Evolutionary conservation across 306 rosid species (phyloP), one percentile per base, ranked within the genome.

Genomic region (Trifolium pratense): DNA sequence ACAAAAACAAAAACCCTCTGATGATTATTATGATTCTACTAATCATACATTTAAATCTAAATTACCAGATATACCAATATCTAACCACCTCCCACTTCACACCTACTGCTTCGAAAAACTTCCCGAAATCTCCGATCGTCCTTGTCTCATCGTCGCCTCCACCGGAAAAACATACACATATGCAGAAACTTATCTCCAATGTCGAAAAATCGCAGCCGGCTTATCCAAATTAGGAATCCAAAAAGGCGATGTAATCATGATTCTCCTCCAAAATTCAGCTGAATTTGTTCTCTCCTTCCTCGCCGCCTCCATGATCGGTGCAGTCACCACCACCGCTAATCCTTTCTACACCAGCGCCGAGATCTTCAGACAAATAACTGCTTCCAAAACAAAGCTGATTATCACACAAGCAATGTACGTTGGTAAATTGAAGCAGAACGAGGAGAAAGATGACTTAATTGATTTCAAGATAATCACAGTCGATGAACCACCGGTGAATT

Each of bases 281-380:
- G 98, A 93, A 69, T 93, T 89, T 25, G 88, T 56, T 26, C 52
- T 89, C 80, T 78, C 97, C 0, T 91, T 91, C 86, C 5, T 93
- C n/a, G 98, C 87, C 1, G 88, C 93, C 1, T 89, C 97, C 43
- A 83, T 89, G 86, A 66, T 89, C 74, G 98, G 97, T 37, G 93
- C 92, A 17, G 81, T 86, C 37, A 39, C 84, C 46, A 91, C 97
- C 77, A 78, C 96, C 40, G 97, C 96, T 5, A 91, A 93, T 63
- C 98, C 97, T 0, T 86, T 83, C 78, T 89, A 87, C 82, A 89
- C 97, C 6, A 31, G 87, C 1, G 75, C 93, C 0, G 98, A 93
- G 75, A 74, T 93, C 67, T 76, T 74, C 84, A 91, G 89, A 80
- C 98, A 93, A 26, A 1, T 88, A 31, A 62, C 34, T 8, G 39